Base-by-base conservation (phyloP, 1,284 basidiomycete species). In the Cryptococcus amylolentus region DNA sequence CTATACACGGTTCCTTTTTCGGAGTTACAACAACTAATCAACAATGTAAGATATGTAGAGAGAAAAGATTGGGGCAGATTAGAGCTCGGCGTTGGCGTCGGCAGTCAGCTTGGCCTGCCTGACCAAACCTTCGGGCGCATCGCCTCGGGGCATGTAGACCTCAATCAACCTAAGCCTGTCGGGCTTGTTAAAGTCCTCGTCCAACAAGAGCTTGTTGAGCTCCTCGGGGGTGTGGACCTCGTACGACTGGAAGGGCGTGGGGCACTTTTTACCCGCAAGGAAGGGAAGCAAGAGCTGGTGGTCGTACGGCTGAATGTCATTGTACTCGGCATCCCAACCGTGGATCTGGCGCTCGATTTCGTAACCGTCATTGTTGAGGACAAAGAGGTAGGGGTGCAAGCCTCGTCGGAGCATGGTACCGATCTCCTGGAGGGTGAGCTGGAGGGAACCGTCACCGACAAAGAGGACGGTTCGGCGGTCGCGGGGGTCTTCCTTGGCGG, bases 341-440 rank as follows among this genome's bases (percentile, higher is more conserved):
- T 78, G 68, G 52, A 78, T 83, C 68, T 83, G 84, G 20, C 88
- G 82, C 79, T 96, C 92, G 60, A 95, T 92, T 44, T 87, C 86
- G 74, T 92, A 93, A 0, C 93, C 93, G 52, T 85, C 84, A 77
- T 96, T 94, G 80, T 93, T 92, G 56, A 96, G 80, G 14, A 97
- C 81, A 52, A 80, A 80, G 46, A 80, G 62, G 65, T 79, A 78
- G 0, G 80, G 79, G 49, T 62, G 71, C 26, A 79, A 65, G 18
- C 73, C 75, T 47, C 72, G 68, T 47, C 77, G 70, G 49, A 81
- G 71, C 78, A 81, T 80, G 1, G 80, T 81, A 10, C 77, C 76
- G 50, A 82, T 76, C 64, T 81, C 80, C 64, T 81, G 80, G 2
- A 73, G 49, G 5, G 73, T 74, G 13, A 82, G 67, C 63, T 82